Evolutionary conservation across 148 eudicot species (phyloP), one percentile per base, ranked within the genome.

Genomic region (Polygonum maritimum): DNA sequence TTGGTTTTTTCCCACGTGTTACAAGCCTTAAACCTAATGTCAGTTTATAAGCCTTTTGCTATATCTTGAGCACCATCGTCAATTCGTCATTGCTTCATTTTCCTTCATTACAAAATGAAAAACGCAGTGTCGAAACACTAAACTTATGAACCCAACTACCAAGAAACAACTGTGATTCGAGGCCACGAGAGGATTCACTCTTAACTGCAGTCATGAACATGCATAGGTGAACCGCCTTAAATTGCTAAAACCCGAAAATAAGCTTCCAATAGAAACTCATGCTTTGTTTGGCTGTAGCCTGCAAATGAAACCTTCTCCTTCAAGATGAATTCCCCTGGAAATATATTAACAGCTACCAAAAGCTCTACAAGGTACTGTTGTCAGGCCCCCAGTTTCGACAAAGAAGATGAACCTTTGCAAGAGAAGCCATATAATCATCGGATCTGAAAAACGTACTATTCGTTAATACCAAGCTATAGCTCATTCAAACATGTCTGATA

Each of bases 401-500:
- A 5, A 67, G 80, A 58, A 90, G 87, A 80, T 94, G 98, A 41
- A 92, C 93, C 81, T 92, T 89, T 74, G 97, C 88, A 35, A 94
- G 84, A 7, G 97, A 77, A 74, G 92, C 97, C 98, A 94, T 94
- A 82, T 94, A 94, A 80, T 94, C 97, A 74, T 92, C 92, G 48
- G 96, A 87, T 88, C 98, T 94, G 90, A 58, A 72, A 79, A 79
- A 12, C 2, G 2, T 47, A 73, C 55, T 36, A 75, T 35, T 40
- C 3, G 38, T 21, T 7, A 76, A 63, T 47, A 31, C 16, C 10
- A 44, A 3, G 2, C 33, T 1, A n/a, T 48, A 16, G 35, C 75
- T 75, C 22, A 75, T 58, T 10, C 31, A 12, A 58, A 7, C 16
- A 36, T 2, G 63, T 55, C 31, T 2, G 51, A 7, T 16, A 16